These are phyloP conservation scores for Brassica balearica DNA, from an alignment of 441 rosid species.

Conservation along the genomic window DNA sequence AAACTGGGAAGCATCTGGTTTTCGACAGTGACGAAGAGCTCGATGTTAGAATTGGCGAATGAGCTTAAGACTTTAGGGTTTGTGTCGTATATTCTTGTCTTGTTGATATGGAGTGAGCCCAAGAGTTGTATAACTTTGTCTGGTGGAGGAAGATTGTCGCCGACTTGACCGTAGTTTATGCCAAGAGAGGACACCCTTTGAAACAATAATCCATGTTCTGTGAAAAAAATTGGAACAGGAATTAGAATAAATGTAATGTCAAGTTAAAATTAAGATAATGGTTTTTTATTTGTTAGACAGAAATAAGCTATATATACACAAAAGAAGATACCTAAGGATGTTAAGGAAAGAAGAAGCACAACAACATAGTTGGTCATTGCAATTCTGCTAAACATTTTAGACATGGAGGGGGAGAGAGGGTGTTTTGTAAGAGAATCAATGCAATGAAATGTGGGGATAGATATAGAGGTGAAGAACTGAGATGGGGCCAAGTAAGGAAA, in stretches of 20 bases:
- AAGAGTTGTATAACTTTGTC: conserved; percentile 60
- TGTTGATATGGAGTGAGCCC: conserved; percentile 55
- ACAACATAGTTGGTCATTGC: conserved; percentile 40
- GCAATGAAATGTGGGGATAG: conserved; percentile 39
- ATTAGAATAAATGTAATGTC: background rate
- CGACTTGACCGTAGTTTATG: conserved; percentile 79
- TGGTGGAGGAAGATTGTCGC: conserved; percentile 61
- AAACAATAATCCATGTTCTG: conserved; percentile 55
- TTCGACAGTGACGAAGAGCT: conserved; percentile 67
- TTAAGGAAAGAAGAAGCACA: conserved; percentile 49
- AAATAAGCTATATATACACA: background rate
- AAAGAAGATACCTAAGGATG: conserved; percentile 58
- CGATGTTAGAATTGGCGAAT: conserved; percentile 61
- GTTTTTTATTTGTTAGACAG: background rate
- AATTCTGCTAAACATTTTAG: conserved; percentile 43
- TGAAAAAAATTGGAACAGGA: conserved; percentile 1
- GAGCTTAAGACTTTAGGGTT: conserved; percentile 63
- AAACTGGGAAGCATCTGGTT: conserved; percentile 57
- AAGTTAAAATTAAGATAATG: background rate
- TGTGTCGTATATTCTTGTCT: conserved; percentile 72
- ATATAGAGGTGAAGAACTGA: conserved; percentile 40
- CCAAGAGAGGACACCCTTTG: conserved; percentile 61
- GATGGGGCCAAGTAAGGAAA: conserved; percentile 24
- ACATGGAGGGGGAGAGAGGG: conserved; percentile 38
- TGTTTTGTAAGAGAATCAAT: conserved; percentile 41